Conservation (phyloP, 2,329 filamentous ascomycete species). For the Aurifilum marmelostoma region DNA sequence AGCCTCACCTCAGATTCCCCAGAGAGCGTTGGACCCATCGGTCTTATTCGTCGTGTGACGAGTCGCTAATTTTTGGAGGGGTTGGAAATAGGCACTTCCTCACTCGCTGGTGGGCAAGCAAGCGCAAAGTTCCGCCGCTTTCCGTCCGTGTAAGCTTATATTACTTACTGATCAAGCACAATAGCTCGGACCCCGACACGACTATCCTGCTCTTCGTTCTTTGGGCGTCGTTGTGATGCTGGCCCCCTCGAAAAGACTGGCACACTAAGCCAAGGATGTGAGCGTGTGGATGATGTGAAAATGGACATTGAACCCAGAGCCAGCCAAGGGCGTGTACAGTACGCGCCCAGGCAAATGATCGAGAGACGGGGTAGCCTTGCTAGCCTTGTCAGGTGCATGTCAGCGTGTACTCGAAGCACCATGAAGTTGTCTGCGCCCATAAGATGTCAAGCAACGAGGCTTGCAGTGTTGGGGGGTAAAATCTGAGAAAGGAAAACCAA, state of each 20-base stretch:
- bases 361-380: neutral
- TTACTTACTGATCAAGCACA: neutral
- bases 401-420: neutral
- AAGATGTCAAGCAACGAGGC: neutral
- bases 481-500: neutral
- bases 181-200: neutral
- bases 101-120: neutral
- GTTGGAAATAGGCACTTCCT: neutral
- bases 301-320: neutral
- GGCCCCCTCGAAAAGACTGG: neutral
- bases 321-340: neutral
- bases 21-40: neutral
- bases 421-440: neutral
- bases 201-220: neutral
- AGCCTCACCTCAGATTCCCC: neutral
- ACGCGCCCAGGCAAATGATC: neutral
- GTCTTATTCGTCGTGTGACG: neutral
- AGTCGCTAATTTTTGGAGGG: neutral
- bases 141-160: neutral
- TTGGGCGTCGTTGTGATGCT: neutral
- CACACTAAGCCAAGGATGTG: neutral
- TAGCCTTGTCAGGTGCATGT: neutral
- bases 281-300: neutral
- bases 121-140: neutral
- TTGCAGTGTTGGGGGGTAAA: neutral